These are phyloP conservation scores for Talaromyces sp. DNA, from an alignment of 2,329 filamentous ascomycete genomes.

Conservation along the genomic window DNA sequence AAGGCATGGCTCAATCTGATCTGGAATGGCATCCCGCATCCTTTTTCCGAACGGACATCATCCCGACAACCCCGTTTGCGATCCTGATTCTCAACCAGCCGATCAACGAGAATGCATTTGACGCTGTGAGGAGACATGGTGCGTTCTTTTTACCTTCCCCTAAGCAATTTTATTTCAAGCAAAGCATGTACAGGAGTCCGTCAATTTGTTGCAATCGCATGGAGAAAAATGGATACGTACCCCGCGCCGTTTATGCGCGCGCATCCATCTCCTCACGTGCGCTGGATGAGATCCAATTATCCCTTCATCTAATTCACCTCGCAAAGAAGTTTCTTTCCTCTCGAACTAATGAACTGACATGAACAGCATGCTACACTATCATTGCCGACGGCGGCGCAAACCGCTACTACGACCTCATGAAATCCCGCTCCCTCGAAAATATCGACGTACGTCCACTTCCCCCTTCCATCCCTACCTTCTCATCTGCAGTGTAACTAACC, in stretches of 20 bases:
- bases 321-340: not conserved
- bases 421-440: conserved; percentile 27
- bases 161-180: not conserved
- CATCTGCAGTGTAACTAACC: conserved; percentile 1
- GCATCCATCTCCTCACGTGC: conserved; percentile 2
- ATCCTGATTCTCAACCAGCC: conserved; percentile 62
- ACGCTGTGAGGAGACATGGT: conserved; percentile 38
- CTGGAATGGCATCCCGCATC: conserved; percentile 42
- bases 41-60: conserved; percentile 33
- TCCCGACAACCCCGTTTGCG: conserved; percentile 38
- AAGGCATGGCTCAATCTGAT: no score
- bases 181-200: not conserved
- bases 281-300: not conserved
- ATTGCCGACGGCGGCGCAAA: conserved; percentile 94
- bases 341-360: not conserved
- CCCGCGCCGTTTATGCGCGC: conserved; percentile 2
- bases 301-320: not conserved
- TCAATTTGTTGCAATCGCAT: not conserved
- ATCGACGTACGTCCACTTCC: conserved; percentile 27
- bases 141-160: conserved; percentile 10
- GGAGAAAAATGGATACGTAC: conserved; percentile 1
- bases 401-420: conserved; percentile 57
- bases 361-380: conserved; percentile 61
- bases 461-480: not conserved
- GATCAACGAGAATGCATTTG: conserved; percentile 46